Base-by-base conservation (phyloP, 2,329 filamentous ascomycete genomes). In the Pyricularia sp. region DNA sequence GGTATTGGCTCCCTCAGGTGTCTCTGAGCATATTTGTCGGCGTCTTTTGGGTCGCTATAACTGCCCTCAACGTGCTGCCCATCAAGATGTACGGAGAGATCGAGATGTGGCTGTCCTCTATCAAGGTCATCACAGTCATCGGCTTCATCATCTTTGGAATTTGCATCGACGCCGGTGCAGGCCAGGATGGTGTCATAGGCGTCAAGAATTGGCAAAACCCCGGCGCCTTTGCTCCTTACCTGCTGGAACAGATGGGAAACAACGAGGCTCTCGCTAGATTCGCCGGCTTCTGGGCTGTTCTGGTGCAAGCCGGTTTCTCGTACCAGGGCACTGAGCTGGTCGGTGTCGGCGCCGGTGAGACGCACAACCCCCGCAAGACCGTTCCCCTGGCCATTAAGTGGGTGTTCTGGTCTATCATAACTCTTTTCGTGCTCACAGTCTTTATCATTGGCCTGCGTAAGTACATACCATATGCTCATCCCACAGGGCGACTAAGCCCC, bases 111-210 rank as follows among this genome's bases (percentile, higher is more conserved):
- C 86, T 93, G 69, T 86, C 88, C 6, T 84, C 81, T 65, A 85
- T 93, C 78, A 93, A 93, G 75, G 88, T 93, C 65, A 70, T 91
- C 62, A 90, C 88, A 31, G 84, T 92, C 53, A 64, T 90, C 59
- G 88, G 88, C 57, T 90, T 92, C 77, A 82, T 90, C 78, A 86
- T 93, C 72, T 90, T 92, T 70, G 85, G 82, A 68, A 88, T 91
- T 69, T 89, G 87, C 74, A 82, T 92, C 75, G 87, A 90, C 71
- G 88, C 87, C 3, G 89, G 89, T 60, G 88, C 81, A 6, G 87
- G 88, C 24, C 71, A 84, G 19, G 79, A 90, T 67, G 87, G 87
- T n/a, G 87, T 88, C 70, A 79, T 92, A 62, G 89, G 89, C 60
- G 92, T 92, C 77, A 79, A 82, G 67, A 87, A 89, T 75, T 92